These are phyloP conservation scores for Yarrowia sp. DNA, from an alignment of 805 yeast genomes.

Conservation along the genomic window DNA sequence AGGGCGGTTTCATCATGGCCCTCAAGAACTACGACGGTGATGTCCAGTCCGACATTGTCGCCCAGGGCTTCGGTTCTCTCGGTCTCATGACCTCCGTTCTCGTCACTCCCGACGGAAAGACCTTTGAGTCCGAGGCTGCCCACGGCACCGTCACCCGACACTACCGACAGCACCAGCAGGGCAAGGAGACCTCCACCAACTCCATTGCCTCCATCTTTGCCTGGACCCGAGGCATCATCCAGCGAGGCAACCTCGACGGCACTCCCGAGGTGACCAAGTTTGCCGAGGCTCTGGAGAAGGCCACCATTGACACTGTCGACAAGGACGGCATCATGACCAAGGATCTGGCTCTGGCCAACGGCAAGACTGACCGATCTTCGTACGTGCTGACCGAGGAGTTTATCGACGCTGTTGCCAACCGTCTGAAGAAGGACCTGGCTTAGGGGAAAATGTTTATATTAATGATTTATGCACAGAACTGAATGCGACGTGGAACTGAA, in stretches of 20 bases:
- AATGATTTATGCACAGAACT: conserved; percentile 12
- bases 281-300: conserved; percentile 74
- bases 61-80: conserved; percentile 95
- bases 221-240: conserved; percentile 90
- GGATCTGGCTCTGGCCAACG: conserved; percentile 87
- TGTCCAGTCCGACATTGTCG: conserved; percentile 93
- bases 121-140: conserved; percentile 97
- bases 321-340: conserved; percentile 90
- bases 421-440: conserved; percentile 44
- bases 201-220: conserved; percentile 97
- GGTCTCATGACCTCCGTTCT: conserved; percentile 98
- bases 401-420: conserved; percentile 71
- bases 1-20: conserved; percentile 93
- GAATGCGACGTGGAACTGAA: too few relatives aligned
- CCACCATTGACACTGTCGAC: conserved; percentile 81
- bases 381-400: conserved; percentile 93
- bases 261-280: conserved; percentile 83
- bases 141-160: conserved; percentile 98
- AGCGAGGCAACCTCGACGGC: conserved; percentile 84
- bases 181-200: conserved; percentile 95
- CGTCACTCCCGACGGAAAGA: conserved; percentile 93
- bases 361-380: conserved; percentile 74
- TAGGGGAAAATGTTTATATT: conserved; percentile 13
- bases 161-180: conserved; percentile 92
- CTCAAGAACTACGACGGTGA: conserved; percentile 98